phyloP scores from a whole-genome alignment of 129 eudicot genomes.

The Centrapalus pauciflorus region DNA sequence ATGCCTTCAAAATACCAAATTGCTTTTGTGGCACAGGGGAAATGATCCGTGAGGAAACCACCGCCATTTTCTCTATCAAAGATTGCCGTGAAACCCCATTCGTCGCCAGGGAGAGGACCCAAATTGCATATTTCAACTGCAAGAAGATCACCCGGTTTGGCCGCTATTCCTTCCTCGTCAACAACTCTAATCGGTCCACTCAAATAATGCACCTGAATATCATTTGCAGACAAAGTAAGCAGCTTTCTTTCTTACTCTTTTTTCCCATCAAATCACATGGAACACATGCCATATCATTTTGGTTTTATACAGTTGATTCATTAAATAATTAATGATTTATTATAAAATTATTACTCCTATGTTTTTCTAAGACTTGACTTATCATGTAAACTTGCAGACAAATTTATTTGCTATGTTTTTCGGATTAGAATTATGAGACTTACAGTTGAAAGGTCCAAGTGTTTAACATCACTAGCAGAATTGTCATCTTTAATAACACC shows the following conservation, averaged over 20 bases:
- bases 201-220: conserved; percentile 76
- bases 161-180: conserved; percentile 68
- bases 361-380: conserved; percentile 19
- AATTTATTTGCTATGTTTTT: neutral
- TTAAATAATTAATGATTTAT: neutral
- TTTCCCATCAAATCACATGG: neutral
- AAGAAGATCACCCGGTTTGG: conserved; percentile 88
- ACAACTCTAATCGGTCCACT: conserved; percentile 92
- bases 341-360: neutral
- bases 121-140: conserved; percentile 88
- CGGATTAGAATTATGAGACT: too few species aligned
- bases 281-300: too few species aligned
- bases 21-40: conserved; percentile 94
- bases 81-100: conserved; percentile 96
- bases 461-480: conserved; percentile 80
- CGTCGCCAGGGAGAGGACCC: conserved; percentile 98
- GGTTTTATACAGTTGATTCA: too few species aligned
- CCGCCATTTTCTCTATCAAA: conserved; percentile 99
- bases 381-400: neutral
- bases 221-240: neutral
- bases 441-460: conserved; percentile 79
- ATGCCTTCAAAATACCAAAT: conserved; percentile 99
- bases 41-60: conserved; percentile 94
- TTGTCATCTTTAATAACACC: conserved; percentile 71
- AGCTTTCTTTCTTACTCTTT: neutral